A percentile compares a stretch with the other conserved stretches of the same genome.
These are phyloP conservation scores for Domatiomyces catenatus DNA, from an alignment of 2,329 filamentous ascomycete species.

Conservation along the genomic window DNA sequence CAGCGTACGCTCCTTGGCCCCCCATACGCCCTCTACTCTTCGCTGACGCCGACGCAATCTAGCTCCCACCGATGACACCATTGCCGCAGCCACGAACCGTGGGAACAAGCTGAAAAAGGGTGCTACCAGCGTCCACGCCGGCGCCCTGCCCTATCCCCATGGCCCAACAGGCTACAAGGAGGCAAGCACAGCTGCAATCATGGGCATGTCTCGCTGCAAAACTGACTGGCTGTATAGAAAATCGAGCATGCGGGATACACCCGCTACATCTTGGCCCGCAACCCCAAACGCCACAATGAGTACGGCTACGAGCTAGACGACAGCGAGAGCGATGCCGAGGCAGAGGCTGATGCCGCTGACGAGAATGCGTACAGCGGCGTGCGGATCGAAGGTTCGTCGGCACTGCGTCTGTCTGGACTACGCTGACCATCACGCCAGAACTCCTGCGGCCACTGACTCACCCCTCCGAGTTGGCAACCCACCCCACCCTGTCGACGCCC, in stretches of 20 bases:
- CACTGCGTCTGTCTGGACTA: neutral
- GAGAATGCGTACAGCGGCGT: constrained; percentile 48
- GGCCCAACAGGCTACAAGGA: constrained; percentile 40
- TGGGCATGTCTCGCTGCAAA: neutral
- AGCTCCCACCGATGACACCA: constrained; percentile 33
- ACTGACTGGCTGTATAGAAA: constrained; percentile 27
- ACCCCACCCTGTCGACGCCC: constrained; percentile 43
- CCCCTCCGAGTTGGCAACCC: constrained; percentile 42
- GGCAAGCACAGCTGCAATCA: constrained; percentile 23
- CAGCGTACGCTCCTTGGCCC: constrained; percentile 23
- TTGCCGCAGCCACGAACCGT: constrained; percentile 41
- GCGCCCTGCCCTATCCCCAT: constrained; percentile 36
- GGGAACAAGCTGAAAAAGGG: constrained; percentile 47
- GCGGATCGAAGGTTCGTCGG: constrained; percentile 38
- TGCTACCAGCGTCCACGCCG: constrained; percentile 41
- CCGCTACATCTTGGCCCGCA: constrained; percentile 43
- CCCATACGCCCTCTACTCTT: neutral
- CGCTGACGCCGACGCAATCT: neutral
- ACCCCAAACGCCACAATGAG: constrained; percentile 46
- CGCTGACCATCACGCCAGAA: constrained; percentile 23
- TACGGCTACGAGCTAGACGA: constrained; percentile 47
- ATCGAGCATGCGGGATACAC: constrained; percentile 48
- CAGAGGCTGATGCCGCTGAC: constrained; percentile 41
- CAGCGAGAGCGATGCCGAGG: constrained; percentile 42
- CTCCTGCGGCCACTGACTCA: constrained; percentile 47